Evolutionary conservation across 495 filamentous ascomycete genomes (phyloP), one percentile per base, ranked within the genome.

Genomic region (Podospora fimiseda): DNA sequence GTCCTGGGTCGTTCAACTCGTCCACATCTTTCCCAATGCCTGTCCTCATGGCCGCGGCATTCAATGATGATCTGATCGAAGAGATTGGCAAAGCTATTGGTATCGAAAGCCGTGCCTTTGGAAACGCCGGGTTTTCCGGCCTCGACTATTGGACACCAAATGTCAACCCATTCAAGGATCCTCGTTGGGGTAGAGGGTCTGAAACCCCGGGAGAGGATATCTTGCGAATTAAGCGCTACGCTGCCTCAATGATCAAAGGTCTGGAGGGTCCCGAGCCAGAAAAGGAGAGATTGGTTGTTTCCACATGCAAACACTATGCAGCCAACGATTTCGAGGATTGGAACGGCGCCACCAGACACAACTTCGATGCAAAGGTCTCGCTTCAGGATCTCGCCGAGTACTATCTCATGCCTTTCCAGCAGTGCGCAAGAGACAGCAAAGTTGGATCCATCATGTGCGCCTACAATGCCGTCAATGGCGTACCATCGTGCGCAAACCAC

Each of bases 81-180:
- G 21, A 62, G 13, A 67, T 80, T 30, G 77, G 57, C 11, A 52
- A 51, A 9, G 58, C 66, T 38, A 78, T 87, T 30, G 74, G 74
- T 11, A 87, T 75, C 6, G 82, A 89, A 62, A 81, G 77, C 8
- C 71, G 85, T n/a, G 83, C 84, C 2, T 87, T 83, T 60, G 82
- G 71, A 62, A 89, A 89, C 53, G 74, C 53, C 14, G 78, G 77
- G 15, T 65, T 72, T 16, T 74, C 73, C 37, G 79, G 80, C 0
- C 62, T 87, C 4, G 79, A 87, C 59, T 80, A 71, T 48, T 89
- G 82, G 69, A 78, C 84, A 0, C 84, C 84, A 1, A 84, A 87
- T 56, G 84, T 87, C 66, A 88, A 88, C 61, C 73, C 78, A 1
- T 87, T 83, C 70, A 64, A 63, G 30, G 72, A 76, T 39, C 75